These are phyloP conservation scores for Gentiana straminea DNA, from an alignment of 257 asterid genomes.

Conservation along the genomic window DNA sequence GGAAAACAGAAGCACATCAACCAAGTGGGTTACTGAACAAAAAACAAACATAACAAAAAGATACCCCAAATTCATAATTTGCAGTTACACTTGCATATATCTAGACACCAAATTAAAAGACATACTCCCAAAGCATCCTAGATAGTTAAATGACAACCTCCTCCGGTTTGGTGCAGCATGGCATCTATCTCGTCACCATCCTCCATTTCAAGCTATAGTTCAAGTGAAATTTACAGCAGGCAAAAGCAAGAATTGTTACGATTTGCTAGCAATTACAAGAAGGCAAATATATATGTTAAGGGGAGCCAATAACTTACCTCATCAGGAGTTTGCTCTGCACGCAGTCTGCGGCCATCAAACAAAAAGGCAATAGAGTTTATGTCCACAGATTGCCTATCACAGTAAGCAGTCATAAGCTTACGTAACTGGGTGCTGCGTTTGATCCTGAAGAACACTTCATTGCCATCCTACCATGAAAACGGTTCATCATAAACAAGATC, in stretches of 20 bases:
- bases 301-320: constrained; percentile 25
- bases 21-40: too few relatives aligned
- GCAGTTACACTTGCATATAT: too few relatives aligned
- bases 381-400: constrained; percentile 38
- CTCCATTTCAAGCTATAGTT: constrained; percentile 19
- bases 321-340: constrained; percentile 52
- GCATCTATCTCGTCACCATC: constrained; percentile 24
- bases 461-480: constrained; percentile 27
- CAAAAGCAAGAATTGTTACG: background rate
- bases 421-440: constrained; percentile 38
- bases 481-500: background rate
- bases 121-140: background rate
- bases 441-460: constrained; percentile 43
- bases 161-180: constrained; percentile 22
- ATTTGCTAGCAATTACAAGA: background rate
- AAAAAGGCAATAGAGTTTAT: constrained; percentile 33
- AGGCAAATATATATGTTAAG: too few relatives aligned
- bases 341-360: constrained; percentile 47
- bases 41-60: too few relatives aligned
- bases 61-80: background rate
- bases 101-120: too few relatives aligned
- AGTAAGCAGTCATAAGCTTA: constrained; percentile 42
- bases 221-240: background rate
- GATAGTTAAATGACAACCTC: background rate
- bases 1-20: too few relatives aligned